A percentile compares a stretch with the other conserved stretches of the same genome.
phyloP scores from a whole-genome alignment of 2,329 filamentous ascomycete genomes.

The Spiromastix sp. region DNA sequence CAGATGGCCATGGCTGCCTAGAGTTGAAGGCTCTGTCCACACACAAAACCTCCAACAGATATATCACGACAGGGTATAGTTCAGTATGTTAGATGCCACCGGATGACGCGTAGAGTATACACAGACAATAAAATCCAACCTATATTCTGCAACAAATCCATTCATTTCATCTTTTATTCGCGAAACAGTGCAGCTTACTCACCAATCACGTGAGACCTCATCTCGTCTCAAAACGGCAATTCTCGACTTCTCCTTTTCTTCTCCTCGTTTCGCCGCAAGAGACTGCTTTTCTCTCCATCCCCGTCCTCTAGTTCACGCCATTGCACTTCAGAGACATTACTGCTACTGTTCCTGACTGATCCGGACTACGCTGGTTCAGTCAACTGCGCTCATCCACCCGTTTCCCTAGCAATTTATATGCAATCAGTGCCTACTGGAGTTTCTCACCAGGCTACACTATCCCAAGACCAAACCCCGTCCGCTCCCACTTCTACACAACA shows the following conservation, averaged over 20 bases:
- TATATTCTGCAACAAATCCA: too few species aligned
- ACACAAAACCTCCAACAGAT: too few species aligned
- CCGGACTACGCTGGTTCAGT: slow-evolving; percentile 47
- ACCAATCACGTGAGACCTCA: too few species aligned
- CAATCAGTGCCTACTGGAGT: slow-evolving; percentile 48
- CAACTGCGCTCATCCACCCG: slow-evolving; percentile 24
- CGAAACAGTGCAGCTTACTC: too few species aligned
- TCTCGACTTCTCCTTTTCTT: slow-evolving; percentile 2
- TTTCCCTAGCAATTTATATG: slow-evolving; percentile 47
- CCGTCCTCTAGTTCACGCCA: background rate
- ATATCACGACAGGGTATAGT: too few species aligned
- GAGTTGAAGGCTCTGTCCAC: too few species aligned
- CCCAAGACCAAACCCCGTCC: slow-evolving; percentile 28
- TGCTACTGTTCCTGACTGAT: slow-evolving; percentile 35
- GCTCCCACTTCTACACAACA: slow-evolving; percentile 41
- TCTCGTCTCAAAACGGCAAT: slow-evolving; percentile 8
- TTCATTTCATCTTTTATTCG: too few species aligned
- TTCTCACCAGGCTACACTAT: slow-evolving; percentile 35
- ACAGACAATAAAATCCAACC: too few species aligned
- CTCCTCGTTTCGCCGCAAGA: slow-evolving; percentile 6
- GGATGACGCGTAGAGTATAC: too few species aligned
- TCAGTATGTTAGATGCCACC: too few species aligned
- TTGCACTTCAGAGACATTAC: slow-evolving; percentile 1
- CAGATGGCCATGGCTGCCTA: too few species aligned
- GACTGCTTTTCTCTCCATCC: background rate